Evolutionary conservation across 202 grass and related monocot species (phyloP).

Genomic region (Saccharum hybrid): DNA sequence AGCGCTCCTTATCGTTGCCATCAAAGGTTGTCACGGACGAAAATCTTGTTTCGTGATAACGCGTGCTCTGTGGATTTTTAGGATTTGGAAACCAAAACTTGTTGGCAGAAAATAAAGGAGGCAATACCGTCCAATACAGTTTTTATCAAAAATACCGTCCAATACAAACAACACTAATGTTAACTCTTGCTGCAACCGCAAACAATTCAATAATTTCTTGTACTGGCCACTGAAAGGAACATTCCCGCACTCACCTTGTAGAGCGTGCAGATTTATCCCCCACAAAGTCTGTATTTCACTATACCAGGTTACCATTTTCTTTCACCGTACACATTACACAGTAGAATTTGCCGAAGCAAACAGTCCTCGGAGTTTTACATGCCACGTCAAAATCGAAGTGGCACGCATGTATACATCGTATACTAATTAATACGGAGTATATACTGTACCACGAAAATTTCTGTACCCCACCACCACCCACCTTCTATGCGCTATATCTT

Average conservation of each 20-base stretch:
- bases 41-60: background rate
- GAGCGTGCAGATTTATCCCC: background rate
- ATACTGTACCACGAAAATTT: background rate
- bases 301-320: background rate
- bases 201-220: constrained; percentile 29
- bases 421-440: background rate
- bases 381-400: constrained; percentile 28
- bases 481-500: background rate
- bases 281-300: background rate
- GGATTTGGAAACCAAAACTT: constrained; percentile 10
- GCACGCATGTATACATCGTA: background rate
- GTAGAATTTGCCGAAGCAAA: background rate
- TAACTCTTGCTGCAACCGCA: constrained; percentile 38
- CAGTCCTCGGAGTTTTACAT: background rate
- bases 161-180: background rate
- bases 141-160: too few species aligned
- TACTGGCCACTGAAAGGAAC: too few species aligned
- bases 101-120: constrained; percentile 8
- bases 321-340: background rate
- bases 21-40: constrained; percentile 7
- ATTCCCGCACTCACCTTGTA: too few species aligned
- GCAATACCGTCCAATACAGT: constrained; percentile 30
- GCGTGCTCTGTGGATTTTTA: background rate
- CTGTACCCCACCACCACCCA: background rate
- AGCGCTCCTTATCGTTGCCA: background rate